phyloP scores from a whole-genome alignment of 441 rosid species.

The Hypseocharis bilobata region DNA sequence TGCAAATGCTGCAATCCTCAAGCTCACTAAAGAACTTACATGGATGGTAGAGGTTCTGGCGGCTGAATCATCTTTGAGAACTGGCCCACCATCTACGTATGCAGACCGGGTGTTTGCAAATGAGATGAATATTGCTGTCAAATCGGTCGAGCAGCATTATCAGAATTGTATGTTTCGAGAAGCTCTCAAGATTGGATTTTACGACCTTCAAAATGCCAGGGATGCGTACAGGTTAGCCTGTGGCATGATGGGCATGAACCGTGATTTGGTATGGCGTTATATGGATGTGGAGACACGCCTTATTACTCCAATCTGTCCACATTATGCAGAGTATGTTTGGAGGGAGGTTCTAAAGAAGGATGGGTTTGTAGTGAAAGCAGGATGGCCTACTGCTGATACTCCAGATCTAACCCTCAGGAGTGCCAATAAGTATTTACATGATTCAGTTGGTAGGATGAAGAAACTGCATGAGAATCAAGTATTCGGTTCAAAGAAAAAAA shows the following conservation, averaged over 20 bases:
- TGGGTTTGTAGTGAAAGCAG: slow-evolving; percentile 65
- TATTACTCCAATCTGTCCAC: slow-evolving; percentile 81
- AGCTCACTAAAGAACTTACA: slow-evolving; percentile 76
- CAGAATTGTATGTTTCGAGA: slow-evolving; percentile 69
- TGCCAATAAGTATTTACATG: slow-evolving; percentile 85
- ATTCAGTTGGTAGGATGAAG: slow-evolving; percentile 61
- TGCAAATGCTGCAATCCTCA: slow-evolving; percentile 74
- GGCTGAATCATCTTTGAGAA: slow-evolving; percentile 57
- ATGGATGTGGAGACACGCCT: slow-evolving; percentile 91
- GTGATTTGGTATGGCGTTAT: slow-evolving; percentile 48
- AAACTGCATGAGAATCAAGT: slow-evolving; percentile 66
- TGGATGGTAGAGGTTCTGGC: slow-evolving; percentile 80
- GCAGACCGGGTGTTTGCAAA: slow-evolving; percentile 80
- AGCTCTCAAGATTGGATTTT: slow-evolving; percentile 80
- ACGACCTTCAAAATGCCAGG: slow-evolving; percentile 86
- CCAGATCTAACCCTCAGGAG: slow-evolving; percentile 71
- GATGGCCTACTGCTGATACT: slow-evolving; percentile 68
- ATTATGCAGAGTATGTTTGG: slow-evolving; percentile 83
- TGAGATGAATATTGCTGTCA: slow-evolving; percentile 68
- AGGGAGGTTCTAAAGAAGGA: slow-evolving; percentile 66
- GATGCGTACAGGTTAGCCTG: slow-evolving; percentile 84
- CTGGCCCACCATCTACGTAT: slow-evolving; percentile 58
- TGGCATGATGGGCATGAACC: slow-evolving; percentile 68
- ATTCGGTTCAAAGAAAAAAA: slow-evolving; percentile 51
- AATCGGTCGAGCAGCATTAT: slow-evolving; percentile 58